A percentile compares a stretch with the other conserved stretches of the same genome.
Evolutionary conservation across 768 basidiomycete genomes (phyloP).

Genomic region (Suillus tomentosus): DNA sequence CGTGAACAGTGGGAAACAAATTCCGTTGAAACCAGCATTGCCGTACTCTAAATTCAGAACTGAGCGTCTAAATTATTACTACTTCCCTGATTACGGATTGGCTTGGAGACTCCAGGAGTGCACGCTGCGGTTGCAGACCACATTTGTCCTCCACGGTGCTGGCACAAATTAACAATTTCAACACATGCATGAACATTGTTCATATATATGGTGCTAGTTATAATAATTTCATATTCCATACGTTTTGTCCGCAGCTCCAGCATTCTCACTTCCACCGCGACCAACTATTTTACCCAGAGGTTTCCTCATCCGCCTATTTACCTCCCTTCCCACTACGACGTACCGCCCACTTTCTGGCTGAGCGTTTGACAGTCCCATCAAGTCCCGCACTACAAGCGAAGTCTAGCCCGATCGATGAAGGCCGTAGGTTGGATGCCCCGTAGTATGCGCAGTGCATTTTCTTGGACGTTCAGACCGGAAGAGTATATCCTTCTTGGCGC

Average conservation of each 20-base stretch:
- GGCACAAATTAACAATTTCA: not conserved
- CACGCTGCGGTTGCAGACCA: not conserved
- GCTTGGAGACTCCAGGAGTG: not conserved
- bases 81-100: not conserved
- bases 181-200: not conserved
- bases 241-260: not conserved
- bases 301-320: not conserved
- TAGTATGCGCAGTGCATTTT: conserved; percentile 1
- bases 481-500: conserved; percentile 20
- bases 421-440: conserved; percentile 15
- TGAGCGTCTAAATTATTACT: not conserved
- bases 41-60: not conserved
- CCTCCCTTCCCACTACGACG: not conserved
- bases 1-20: not conserved
- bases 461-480: conserved; percentile 9
- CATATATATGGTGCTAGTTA: not conserved
- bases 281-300: not conserved
- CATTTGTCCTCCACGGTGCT: not conserved
- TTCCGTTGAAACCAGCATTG: no score
- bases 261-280: not conserved
- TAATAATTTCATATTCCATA: not conserved
- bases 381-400: not conserved
- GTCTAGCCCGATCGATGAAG: not conserved
- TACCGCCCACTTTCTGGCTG: not conserved
- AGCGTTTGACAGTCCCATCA: not conserved